phyloP scores from a whole-genome alignment of 768 basidiomycete genomes.

The Naganishia vaughanmartiniae region DNA sequence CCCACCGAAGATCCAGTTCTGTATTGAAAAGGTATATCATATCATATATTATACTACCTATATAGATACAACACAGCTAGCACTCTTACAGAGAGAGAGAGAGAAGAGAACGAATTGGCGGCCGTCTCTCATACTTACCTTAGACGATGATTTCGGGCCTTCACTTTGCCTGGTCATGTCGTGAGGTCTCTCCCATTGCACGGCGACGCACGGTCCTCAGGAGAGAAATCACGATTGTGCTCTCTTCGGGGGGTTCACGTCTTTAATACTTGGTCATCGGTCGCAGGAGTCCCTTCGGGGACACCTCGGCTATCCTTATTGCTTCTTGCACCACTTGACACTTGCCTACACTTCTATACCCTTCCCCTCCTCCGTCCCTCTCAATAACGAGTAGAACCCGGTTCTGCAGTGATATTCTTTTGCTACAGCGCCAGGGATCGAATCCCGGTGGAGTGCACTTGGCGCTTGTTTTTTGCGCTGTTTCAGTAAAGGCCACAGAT shows the following conservation, averaged over 20 bases:
- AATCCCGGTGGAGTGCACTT: not conserved
- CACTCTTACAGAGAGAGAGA: no score
- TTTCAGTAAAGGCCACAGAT: not conserved
- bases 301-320: constrained; percentile 26
- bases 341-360: not conserved
- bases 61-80: no score
- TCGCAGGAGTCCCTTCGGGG: constrained; percentile 28
- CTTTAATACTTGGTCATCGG: constrained; percentile 27
- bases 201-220: constrained; percentile 26
- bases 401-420: not conserved
- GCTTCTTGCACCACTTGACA: not conserved
- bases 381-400: not conserved
- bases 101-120: no score
- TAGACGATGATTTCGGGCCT: constrained; percentile 24
- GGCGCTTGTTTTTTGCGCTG: not conserved
- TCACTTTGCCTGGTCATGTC: constrained; percentile 26
- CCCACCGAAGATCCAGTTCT: no score
- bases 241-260: constrained; percentile 27
- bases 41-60: no score
- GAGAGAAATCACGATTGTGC: constrained; percentile 25
- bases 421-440: not conserved
- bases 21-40: no score
- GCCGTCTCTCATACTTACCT: constrained; percentile 23
- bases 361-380: not conserved
- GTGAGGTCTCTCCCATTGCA: constrained; percentile 27